Percentiles rank a stretch among this genome's conserved stretches.
Conservation (phyloP, 331 rosid species). For the Acacia pycnantha region DNA sequence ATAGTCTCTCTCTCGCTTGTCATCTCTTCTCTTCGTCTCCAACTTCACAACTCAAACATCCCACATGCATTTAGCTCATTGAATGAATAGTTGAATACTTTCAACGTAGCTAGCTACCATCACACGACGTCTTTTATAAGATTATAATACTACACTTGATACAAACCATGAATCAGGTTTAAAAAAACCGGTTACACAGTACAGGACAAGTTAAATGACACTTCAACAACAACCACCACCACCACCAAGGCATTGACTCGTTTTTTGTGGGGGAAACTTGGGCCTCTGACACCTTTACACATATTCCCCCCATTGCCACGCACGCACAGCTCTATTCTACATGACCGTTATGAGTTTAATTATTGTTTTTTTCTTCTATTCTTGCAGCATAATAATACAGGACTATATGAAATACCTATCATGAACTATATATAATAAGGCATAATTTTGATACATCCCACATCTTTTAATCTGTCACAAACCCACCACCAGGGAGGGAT, state of each 20-base stretch:
- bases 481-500: background rate
- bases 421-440: slow-evolving; percentile 30
- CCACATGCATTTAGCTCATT: background rate
- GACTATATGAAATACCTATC: slow-evolving; percentile 39
- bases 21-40: background rate
- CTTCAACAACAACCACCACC: background rate
- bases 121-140: background rate
- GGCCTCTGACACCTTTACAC: slow-evolving; percentile 36
- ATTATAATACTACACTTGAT: slow-evolving; percentile 25
- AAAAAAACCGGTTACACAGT: slow-evolving; percentile 19
- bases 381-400: slow-evolving; percentile 45
- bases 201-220: background rate
- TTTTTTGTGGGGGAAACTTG: background rate
- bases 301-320: slow-evolving; percentile 38
- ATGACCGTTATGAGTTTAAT: slow-evolving; percentile 38
- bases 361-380: slow-evolving; percentile 20
- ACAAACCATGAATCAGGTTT: slow-evolving; percentile 20
- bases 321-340: slow-evolving; percentile 44
- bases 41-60: background rate
- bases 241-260: background rate
- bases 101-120: background rate
- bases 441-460: slow-evolving; percentile 30
- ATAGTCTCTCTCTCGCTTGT: no score
- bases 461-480: slow-evolving; percentile 26
- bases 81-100: background rate